Evolutionary conservation across 192 early-diverging fungal genomes (phyloP).

Genomic region (Coemansia sp.): DNA sequence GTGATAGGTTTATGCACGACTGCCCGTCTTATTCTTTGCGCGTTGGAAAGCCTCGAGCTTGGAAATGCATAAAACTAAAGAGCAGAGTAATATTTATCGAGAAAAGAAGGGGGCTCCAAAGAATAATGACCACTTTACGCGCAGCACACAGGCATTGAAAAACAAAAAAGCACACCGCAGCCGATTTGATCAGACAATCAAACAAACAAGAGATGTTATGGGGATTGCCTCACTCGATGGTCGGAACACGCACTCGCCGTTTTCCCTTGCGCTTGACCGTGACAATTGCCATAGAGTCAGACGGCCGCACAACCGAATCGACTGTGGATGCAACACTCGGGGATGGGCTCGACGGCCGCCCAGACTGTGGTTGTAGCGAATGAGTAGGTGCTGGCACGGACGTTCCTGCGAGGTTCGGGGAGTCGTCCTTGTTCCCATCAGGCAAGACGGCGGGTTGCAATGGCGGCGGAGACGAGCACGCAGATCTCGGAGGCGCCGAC

Average conservation of each 20-base stretch:
- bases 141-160: no score
- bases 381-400: not conserved
- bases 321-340: conserved; percentile 14
- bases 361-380: not conserved
- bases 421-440: not conserved
- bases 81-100: no score
- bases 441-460: not conserved
- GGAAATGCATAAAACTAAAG: no score
- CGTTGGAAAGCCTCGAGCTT: no score
- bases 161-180: no score
- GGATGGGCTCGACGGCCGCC: conserved; percentile 4
- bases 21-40: no score
- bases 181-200: no score
- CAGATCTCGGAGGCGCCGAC: conserved; percentile 1
- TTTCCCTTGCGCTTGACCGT: conserved; percentile 52
- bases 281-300: conserved; percentile 7
- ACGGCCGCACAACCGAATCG: conserved; percentile 11
- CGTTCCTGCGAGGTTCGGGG: not conserved
- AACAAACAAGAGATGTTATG: no score
- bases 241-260: conserved; percentile 50
- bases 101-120: no score
- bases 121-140: no score
- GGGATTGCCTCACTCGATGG: conserved; percentile 24
- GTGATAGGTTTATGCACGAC: not conserved
- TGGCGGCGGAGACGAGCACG: conserved; percentile 5